Base-by-base conservation (phyloP, 176 grass and related monocot genomes). In the Triticum urartu region DNA sequence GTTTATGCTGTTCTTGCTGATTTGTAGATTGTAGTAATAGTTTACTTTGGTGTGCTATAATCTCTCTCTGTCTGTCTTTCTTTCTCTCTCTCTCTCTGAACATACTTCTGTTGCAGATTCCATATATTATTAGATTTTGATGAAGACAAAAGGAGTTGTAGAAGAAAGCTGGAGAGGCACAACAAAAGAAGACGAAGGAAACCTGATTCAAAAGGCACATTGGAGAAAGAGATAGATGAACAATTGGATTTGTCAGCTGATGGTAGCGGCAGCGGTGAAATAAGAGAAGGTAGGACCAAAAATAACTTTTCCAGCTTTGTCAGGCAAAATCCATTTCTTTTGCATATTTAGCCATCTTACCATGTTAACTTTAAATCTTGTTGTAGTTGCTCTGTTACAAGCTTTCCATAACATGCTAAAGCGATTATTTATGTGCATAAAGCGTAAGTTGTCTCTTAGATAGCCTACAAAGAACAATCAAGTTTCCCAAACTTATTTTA, bases 81-180 rank as follows among this genome's bases (percentile, higher is more conserved):
- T 45, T 2, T 45, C 11, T 64, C 62, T 42, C n/a, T 63, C 62
- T 43, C 1, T 75, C 39, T 64, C 39, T 50, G 17, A 60, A 68
- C 54, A 7, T 79, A 28, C 79, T 64, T 62, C 1, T 15, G 32
- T 84, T 91, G 32, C 90, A 99, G 97, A 85, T 99, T 99, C 85
- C 97, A 99, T 89, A n/a, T 99, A 79, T 87, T 99, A 42, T 56
- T 87, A 9, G 94, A 99, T 93, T 99, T 99, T 50, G 97, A 99
- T 91, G 97, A 99, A 82, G 97, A 93, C 66, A 99, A 99, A 91
- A 89, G 97, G 63, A 99, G 97, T 79, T 99, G 97, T 75, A 94
- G 97, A 86, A 92, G 97, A 88, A 99, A 99, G 81, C 50, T 99
- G 77, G 97, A 99, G 87, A 73, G 86, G 38, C 97, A 99, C 85